phyloP scores from a whole-genome alignment of 2,329 filamentous ascomycete species.

The Byssochlamys sp. region DNA sequence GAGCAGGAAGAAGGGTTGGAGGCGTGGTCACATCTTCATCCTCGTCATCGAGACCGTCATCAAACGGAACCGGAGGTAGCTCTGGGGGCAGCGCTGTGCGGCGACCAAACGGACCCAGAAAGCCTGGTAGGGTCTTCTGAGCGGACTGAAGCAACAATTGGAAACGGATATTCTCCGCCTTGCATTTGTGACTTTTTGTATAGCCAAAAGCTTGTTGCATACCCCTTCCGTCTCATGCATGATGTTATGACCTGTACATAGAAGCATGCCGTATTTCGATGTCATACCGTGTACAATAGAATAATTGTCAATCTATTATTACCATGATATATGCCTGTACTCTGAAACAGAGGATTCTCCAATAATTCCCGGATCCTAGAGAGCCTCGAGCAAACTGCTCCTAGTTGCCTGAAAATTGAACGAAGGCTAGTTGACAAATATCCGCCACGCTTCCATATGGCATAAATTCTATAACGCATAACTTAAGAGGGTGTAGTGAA shows the following conservation, averaged over 20 bases:
- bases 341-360: not conserved
- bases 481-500: not conserved
- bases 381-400: not conserved
- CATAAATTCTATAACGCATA: not conserved
- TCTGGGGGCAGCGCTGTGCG: slow-evolving; percentile 29
- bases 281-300: not conserved
- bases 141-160: not conserved
- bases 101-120: slow-evolving; percentile 25
- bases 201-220: not conserved
- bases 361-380: no score
- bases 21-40: slow-evolving; percentile 23
- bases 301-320: no score
- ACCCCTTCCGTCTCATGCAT: not conserved
- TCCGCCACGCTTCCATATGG: not conserved
- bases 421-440: not conserved
- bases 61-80: slow-evolving; percentile 11
- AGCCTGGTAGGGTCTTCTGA: slow-evolving; percentile 28
- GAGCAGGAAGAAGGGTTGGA: slow-evolving; percentile 15
- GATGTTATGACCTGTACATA: not conserved
- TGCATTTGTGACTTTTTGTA: not conserved
- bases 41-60: slow-evolving; percentile 10
- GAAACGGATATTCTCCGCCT: not conserved
- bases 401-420: not conserved
- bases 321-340: not conserved
- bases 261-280: not conserved